Evolutionary conservation across 768 basidiomycete genomes (phyloP).

Genomic region (Mycena venus): DNA sequence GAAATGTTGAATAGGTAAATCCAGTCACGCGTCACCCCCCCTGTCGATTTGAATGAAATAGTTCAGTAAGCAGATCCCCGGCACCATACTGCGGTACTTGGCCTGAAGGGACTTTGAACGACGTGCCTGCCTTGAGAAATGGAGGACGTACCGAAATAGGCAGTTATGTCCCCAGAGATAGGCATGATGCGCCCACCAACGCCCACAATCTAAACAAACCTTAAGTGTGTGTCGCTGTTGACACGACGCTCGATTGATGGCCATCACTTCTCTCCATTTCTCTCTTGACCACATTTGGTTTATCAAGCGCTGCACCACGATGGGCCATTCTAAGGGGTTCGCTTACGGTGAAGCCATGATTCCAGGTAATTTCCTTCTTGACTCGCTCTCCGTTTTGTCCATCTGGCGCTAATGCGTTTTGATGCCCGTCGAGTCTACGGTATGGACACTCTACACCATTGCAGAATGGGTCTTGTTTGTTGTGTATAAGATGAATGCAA

Average conservation of each 20-base stretch:
- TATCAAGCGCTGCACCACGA: background rate
- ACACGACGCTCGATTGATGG: background rate
- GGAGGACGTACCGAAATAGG: background rate
- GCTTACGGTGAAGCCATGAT: background rate
- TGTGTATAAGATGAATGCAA: background rate
- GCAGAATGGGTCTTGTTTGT: background rate
- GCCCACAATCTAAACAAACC: background rate
- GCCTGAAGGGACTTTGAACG: background rate
- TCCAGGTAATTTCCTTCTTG: background rate
- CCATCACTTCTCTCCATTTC: no score
- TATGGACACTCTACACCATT: background rate
- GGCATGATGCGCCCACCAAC: conserved; percentile 15
- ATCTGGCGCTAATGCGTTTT: background rate
- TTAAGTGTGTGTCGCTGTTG: background rate
- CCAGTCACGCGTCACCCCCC: no score
- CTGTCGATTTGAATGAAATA: no score
- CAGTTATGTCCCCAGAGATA: conserved; percentile 3
- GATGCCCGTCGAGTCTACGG: background rate
- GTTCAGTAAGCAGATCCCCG: background rate
- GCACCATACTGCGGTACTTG: background rate
- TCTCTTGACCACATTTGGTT: background rate
- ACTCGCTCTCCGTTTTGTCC: background rate
- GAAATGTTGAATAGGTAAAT: no score
- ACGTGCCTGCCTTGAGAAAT: background rate
- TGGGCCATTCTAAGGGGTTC: background rate